Evolutionary conservation across 2,329 filamentous ascomycete genomes (phyloP), one percentile per base, ranked within the genome.

Genomic region (Colletotrichum tofieldiae): DNA sequence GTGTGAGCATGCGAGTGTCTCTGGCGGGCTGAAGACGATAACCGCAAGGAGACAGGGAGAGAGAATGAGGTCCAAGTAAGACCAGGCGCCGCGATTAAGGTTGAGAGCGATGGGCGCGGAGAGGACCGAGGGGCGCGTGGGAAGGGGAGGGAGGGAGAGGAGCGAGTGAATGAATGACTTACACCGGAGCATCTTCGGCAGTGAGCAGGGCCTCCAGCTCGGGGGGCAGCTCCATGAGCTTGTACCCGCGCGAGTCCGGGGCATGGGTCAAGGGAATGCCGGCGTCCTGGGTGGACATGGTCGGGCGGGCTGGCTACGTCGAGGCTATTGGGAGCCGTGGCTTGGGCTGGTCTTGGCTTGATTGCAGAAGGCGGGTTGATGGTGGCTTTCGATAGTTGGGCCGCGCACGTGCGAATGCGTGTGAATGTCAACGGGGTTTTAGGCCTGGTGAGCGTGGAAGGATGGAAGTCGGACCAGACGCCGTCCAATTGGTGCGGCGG

Each of bases 211-310:
- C 81, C 59, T 88, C 83, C 11, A 92, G 82, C 69, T 91, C 90
- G 0, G 88, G 82, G 1, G 90, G 89, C 3, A 92, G 85, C 78
- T 92, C 90, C 63, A 92, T 82, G 67, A 92, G 86, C 71, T 89
- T 90, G 79, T 91, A 91, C 62, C 86, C 84, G 20, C 84, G 76
- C 52, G 85, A 82, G 58, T 87, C 81, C 8, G 86, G 86, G 49
- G 81, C 82, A 75, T 90, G 85, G 55, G 82, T 80, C 67, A 92
- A 82, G 8, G 86, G 83, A 54, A 90, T 87, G 58, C 85, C 86
- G n/a, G 79, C 76, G 9, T 77, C 76, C 76, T 89, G 87, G 67
- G 78, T 86, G n/a, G 86, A 82, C 86, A 89, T 84, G 41, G 26
- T 55, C 58, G 18, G 49, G 16, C 49, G 49, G 8, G 16, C 35